Percentiles rank a stretch among this genome's conserved stretches.
These are phyloP conservation scores for Leccinum subatratum DNA, from an alignment of 1,284 basidiomycete species.

Conservation along the genomic window DNA sequence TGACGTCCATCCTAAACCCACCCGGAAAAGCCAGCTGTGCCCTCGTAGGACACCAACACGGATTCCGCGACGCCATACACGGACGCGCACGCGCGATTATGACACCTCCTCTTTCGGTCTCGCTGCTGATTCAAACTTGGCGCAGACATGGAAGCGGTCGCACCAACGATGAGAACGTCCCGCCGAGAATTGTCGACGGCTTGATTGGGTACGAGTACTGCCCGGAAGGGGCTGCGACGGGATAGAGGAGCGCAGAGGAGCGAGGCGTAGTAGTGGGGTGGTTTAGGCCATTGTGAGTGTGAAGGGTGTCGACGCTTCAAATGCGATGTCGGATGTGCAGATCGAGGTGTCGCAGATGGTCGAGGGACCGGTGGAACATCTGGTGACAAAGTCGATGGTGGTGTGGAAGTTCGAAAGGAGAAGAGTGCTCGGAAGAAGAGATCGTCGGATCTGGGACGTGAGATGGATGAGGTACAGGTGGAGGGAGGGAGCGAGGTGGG, in stretches of 20 bases:
- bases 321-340: conserved; percentile 11
- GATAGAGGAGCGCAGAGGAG: conserved; percentile 30
- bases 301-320: conserved; percentile 17
- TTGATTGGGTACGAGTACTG: conserved; percentile 18
- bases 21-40: conserved; percentile 29
- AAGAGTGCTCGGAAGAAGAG: no score
- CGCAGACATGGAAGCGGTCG: conserved; percentile 6
- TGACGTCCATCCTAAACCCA: conserved; percentile 23
- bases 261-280: conserved; percentile 32
- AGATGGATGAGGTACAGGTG: conserved; percentile 23
- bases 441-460: conserved; percentile 1
- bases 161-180: conserved; percentile 14
- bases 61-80: conserved; percentile 21
- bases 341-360: conserved; percentile 8
- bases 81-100: neutral
- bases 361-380: conserved; percentile 9
- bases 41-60: conserved; percentile 24
- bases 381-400: conserved; percentile 3
- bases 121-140: conserved; percentile 1
- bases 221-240: conserved; percentile 26
- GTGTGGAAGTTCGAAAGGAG: no score
- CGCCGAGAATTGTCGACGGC: conserved; percentile 28
- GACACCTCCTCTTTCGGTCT: neutral
- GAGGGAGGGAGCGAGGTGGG: conserved; percentile 25
- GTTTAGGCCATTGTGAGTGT: conserved; percentile 28